A percentile compares a stretch with the other conserved stretches of the same genome.
phyloP scores from a whole-genome alignment of 202 grass and related monocot genomes.

The Zizania palustris region DNA sequence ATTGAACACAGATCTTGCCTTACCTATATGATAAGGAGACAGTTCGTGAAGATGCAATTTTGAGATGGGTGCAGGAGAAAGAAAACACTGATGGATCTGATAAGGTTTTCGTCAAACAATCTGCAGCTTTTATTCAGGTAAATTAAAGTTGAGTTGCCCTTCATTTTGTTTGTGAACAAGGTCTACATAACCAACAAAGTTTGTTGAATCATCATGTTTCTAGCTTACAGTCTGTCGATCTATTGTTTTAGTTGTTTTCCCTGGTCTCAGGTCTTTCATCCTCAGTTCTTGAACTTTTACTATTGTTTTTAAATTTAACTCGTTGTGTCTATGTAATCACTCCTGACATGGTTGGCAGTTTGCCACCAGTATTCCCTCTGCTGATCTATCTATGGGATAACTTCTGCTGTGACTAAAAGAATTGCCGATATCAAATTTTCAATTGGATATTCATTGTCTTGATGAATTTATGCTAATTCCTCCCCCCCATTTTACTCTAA shows the following conservation, averaged over 20 bases:
- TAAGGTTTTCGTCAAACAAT: constrained; percentile 87
- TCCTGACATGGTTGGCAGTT: not conserved
- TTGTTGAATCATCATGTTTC: not conserved
- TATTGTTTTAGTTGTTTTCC: not conserved
- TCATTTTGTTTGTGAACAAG: not conserved
- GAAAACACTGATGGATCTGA: constrained; percentile 77
- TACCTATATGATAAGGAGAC: constrained; percentile 74
- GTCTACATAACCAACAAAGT: constrained; percentile 3
- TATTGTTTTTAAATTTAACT: not conserved
- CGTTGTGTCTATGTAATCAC: constrained; percentile 2
- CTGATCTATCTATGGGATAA: not conserved
- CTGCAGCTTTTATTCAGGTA: constrained; percentile 83
- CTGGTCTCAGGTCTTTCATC: not conserved
- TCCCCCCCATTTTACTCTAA: not conserved
- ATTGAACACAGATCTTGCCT: constrained; percentile 63
- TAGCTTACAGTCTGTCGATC: constrained; percentile 4
- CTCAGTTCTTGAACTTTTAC: not conserved
- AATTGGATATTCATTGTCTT: not conserved
- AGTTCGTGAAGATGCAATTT: constrained; percentile 81
- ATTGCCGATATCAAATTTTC: not conserved
- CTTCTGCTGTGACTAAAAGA: not conserved
- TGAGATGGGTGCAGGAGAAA: constrained; percentile 90
- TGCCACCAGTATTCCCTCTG: not conserved
- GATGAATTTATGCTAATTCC: not conserved
- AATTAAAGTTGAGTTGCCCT: not conserved